These are phyloP conservation scores for Prunus padus DNA, from an alignment of 306 rosid species.

Conservation along the genomic window DNA sequence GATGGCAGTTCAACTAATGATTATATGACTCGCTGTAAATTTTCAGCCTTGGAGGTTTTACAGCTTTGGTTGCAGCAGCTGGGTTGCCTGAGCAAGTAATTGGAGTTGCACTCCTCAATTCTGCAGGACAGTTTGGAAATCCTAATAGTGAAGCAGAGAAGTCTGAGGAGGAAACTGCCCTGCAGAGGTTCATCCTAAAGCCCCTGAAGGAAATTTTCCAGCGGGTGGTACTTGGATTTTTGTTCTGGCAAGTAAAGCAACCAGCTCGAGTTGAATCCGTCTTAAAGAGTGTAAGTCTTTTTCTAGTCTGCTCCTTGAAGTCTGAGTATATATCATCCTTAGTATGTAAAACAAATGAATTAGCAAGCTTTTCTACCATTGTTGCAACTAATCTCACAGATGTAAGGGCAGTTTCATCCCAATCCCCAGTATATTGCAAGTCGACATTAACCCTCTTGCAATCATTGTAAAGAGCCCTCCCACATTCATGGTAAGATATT, in stretches of 20 bases:
- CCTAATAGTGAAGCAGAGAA: constrained; percentile 38
- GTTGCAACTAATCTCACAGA: neutral
- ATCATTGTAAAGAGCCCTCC: neutral
- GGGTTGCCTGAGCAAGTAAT: constrained; percentile 65
- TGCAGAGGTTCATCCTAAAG: constrained; percentile 59
- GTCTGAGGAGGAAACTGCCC: constrained; percentile 63
- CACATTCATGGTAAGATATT: neutral
- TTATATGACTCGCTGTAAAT: constrained; percentile 22
- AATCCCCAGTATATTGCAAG: too few species aligned
- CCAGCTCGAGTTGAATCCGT: constrained; percentile 74
- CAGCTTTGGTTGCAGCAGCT: constrained; percentile 80
- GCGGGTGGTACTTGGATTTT: constrained; percentile 74
- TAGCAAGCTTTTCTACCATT: neutral
- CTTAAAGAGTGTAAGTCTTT: constrained; percentile 68
- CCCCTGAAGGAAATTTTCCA: constrained; percentile 83
- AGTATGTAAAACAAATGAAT: neutral
- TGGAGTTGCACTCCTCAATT: constrained; percentile 79
- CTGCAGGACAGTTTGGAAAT: constrained; percentile 88
- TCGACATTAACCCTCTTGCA: neutral
- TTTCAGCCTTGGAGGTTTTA: constrained; percentile 96
- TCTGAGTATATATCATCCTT: neutral
- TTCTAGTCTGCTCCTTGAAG: constrained; percentile 13
- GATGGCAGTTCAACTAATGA: constrained; percentile 2
- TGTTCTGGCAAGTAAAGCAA: constrained; percentile 96
- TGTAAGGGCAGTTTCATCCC: too few species aligned